These are phyloP conservation scores for Kodamaea restingae DNA, from an alignment of 805 yeast genomes.

Conservation along the genomic window DNA sequence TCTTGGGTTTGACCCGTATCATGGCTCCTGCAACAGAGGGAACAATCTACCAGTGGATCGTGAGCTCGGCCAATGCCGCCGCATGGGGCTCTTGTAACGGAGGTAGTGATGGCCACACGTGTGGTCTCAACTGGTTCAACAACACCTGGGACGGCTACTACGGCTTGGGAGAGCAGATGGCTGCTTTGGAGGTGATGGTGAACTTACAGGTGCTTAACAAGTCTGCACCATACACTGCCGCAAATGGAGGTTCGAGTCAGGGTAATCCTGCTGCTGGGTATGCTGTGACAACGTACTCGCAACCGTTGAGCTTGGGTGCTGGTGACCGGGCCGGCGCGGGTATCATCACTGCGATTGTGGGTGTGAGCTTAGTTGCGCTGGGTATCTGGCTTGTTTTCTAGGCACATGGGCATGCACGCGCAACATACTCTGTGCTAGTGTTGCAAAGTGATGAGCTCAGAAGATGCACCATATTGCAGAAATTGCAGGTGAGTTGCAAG, in stretches of 20 bases:
- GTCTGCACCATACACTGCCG: conserved; percentile 57
- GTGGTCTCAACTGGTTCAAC: conserved; percentile 68
- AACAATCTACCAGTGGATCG: conserved; percentile 43
- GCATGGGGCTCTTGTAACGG: conserved; percentile 71
- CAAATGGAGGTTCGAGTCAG: conserved; percentile 64
- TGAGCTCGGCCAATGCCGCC: conserved; percentile 40
- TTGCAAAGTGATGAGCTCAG: too few relatives aligned
- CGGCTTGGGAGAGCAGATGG: conserved; percentile 79
- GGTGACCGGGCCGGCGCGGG: conserved; percentile 77
- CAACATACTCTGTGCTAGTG: too few relatives aligned
- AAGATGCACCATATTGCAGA: not conserved
- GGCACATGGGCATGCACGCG: too few relatives aligned
- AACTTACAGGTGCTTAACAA: conserved; percentile 37
- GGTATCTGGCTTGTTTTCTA: conserved; percentile 77
- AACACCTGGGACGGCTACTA: conserved; percentile 56
- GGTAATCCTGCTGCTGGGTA: conserved; percentile 73
- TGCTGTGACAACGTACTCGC: conserved; percentile 30
- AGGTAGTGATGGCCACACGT: conserved; percentile 81
- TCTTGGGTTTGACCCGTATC: conserved; percentile 68
- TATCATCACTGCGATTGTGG: conserved; percentile 66
- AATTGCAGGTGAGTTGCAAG: too few relatives aligned
- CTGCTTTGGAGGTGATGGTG: conserved; percentile 63
- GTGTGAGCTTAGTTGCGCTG: conserved; percentile 51
- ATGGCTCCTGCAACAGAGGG: conserved; percentile 59
- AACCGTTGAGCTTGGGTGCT: conserved; percentile 11